These are phyloP conservation scores for Scenedesmus sp. DNA, from an alignment of 163 green algal species.

Conservation along the genomic window DNA sequence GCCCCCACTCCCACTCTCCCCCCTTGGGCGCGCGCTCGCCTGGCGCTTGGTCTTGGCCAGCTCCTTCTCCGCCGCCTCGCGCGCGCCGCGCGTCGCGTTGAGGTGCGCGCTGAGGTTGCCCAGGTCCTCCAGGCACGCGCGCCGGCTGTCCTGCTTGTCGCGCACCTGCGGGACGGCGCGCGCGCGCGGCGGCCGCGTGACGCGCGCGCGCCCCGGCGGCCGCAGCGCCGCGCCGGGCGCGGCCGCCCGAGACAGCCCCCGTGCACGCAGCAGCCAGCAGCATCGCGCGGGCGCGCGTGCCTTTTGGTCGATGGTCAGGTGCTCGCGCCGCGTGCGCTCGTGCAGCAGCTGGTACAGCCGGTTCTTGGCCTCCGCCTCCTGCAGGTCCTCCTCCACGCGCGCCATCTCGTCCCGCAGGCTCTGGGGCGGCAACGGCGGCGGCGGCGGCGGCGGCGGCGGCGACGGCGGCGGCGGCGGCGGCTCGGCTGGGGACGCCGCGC, in stretches of 20 bases:
- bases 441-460: neutral
- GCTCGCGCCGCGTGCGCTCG: slow-evolving; percentile 69
- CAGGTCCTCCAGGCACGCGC: slow-evolving; percentile 71
- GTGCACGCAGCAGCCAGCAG: no score
- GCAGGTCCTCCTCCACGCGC: slow-evolving; percentile 79
- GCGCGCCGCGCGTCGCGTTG: slow-evolving; percentile 66
- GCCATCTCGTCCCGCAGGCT: slow-evolving; percentile 73
- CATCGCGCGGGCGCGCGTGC: no score
- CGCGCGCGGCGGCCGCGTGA: no score
- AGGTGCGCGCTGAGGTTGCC: slow-evolving; percentile 69
- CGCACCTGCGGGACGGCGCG: slow-evolving; percentile 38
- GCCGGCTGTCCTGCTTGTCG: slow-evolving; percentile 77
- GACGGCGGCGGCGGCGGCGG: neutral
- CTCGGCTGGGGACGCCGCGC: no score
- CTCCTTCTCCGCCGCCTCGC: slow-evolving; percentile 77
- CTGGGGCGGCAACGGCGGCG: slow-evolving; percentile 12
- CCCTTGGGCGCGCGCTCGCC: no score
- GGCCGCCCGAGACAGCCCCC: no score
- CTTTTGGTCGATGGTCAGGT: slow-evolving; percentile 76
- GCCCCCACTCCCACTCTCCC: no score
- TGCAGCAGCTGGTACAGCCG: slow-evolving; percentile 75
- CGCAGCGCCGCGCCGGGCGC: no score
- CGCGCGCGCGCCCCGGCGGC: no score
- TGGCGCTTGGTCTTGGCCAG: slow-evolving; percentile 64
- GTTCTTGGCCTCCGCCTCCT: slow-evolving; percentile 87